These are phyloP conservation scores for Pelargonium citronellum DNA, from an alignment of 441 rosid genomes.

Conservation along the genomic window DNA sequence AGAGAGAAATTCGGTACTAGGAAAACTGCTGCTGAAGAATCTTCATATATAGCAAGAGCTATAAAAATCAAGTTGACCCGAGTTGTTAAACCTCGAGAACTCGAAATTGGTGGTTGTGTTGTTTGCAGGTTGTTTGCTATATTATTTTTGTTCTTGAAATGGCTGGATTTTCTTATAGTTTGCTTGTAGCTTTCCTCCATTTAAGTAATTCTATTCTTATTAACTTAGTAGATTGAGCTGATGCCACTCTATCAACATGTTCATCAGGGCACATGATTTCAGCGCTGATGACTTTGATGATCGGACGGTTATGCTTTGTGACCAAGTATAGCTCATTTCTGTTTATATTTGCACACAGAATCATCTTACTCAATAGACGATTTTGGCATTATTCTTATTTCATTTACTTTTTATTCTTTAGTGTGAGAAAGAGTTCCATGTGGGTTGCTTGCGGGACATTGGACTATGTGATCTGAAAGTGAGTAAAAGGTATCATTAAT, in stretches of 20 bases:
- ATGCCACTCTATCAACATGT: slow-evolving; percentile 12
- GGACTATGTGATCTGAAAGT: slow-evolving; percentile 75
- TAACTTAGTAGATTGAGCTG: slow-evolving; percentile 6
- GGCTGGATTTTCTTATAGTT: background rate
- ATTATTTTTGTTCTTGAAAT: too few species aligned
- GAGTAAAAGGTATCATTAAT: slow-evolving; percentile 25
- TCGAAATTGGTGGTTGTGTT: slow-evolving; percentile 85
- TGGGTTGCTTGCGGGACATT: slow-evolving; percentile 74
- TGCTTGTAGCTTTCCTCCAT: background rate
- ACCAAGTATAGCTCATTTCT: slow-evolving; percentile 56
- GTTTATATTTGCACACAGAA: background rate
- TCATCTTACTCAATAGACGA: background rate
- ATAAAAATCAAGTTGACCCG: slow-evolving; percentile 56
- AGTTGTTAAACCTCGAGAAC: slow-evolving; percentile 68
- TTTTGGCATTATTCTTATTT: background rate
- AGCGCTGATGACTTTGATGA: slow-evolving; percentile 59
- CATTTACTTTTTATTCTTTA: slow-evolving; percentile 25
- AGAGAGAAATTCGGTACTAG: slow-evolving; percentile 40
- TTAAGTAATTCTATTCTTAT: background rate
- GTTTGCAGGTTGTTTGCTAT: slow-evolving; percentile 69
- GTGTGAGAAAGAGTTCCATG: slow-evolving; percentile 98
- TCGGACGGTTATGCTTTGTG: slow-evolving; percentile 80
- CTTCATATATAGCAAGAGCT: slow-evolving; percentile 33
- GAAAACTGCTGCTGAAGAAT: slow-evolving; percentile 38
- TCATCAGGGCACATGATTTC: slow-evolving; percentile 72